Evolutionary conservation across 2,329 filamentous ascomycete genomes (phyloP).

Genomic region (Domatiomyces catenatus): DNA sequence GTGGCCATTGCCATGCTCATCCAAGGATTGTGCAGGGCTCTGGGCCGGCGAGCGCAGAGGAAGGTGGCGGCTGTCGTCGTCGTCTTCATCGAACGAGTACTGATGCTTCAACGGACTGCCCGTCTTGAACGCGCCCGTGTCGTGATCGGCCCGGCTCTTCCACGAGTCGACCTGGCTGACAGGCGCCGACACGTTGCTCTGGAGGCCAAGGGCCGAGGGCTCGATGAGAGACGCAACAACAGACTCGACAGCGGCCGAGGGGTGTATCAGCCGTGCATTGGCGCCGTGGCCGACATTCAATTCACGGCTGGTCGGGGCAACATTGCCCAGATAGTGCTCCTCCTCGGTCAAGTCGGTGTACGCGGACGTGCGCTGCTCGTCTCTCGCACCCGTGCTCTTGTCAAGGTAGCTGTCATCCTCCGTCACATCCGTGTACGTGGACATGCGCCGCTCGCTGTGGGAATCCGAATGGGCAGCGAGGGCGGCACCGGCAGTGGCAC

Average conservation of each 20-base stretch:
- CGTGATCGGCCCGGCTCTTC: slow-evolving; percentile 16
- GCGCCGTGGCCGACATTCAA: slow-evolving; percentile 54
- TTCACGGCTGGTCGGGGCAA: slow-evolving; percentile 51
- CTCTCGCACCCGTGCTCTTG: background rate
- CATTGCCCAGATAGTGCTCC: slow-evolving; percentile 39
- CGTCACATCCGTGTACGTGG: slow-evolving; percentile 17
- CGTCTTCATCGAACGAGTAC: slow-evolving; percentile 21
- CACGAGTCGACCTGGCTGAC: slow-evolving; percentile 9
- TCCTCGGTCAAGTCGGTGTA: slow-evolving; percentile 12
- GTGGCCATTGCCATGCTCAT: background rate
- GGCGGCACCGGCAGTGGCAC: background rate
- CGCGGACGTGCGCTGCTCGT: background rate
- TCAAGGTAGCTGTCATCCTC: slow-evolving; percentile 14
- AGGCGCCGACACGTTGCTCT: slow-evolving; percentile 6
- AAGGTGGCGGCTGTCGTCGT: slow-evolving; percentile 24
- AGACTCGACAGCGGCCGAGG: slow-evolving; percentile 62
- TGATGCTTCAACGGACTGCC: slow-evolving; percentile 34
- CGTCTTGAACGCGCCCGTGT: slow-evolving; percentile 15
- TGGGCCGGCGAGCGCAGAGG: slow-evolving; percentile 34
- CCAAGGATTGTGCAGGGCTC: slow-evolving; percentile 34
- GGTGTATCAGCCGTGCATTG: slow-evolving; percentile 63
- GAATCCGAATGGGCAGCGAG: background rate
- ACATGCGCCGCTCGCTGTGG: too few relatives aligned
- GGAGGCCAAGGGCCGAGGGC: slow-evolving; percentile 56
- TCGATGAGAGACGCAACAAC: slow-evolving; percentile 81